Evolutionary conservation across 2,329 filamentous ascomycete species (phyloP).

Genomic region (Pezicula radicicola): DNA sequence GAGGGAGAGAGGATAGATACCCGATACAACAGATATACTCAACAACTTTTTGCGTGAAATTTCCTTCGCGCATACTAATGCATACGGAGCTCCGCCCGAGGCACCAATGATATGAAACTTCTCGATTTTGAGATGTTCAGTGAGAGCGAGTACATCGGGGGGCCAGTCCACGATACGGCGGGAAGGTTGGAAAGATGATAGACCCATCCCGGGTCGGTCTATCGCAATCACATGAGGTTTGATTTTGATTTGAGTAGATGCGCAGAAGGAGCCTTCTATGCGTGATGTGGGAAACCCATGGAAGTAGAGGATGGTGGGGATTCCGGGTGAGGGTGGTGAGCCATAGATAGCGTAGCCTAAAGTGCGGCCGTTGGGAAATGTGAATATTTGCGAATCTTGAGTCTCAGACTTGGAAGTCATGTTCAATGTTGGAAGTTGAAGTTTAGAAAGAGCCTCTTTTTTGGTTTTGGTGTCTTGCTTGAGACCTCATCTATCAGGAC

Average conservation of each 20-base stretch:
- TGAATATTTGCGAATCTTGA: slow-evolving; percentile 18
- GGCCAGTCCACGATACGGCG: slow-evolving; percentile 33
- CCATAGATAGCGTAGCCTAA: slow-evolving; percentile 41
- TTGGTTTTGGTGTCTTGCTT: too few species aligned
- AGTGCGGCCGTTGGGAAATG: slow-evolving; percentile 35
- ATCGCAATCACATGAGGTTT: slow-evolving; percentile 33
- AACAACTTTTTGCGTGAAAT: slow-evolving; percentile 21
- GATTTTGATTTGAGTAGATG: slow-evolving; percentile 24
- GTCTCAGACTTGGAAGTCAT: background rate
- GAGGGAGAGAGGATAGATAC: slow-evolving; percentile 7
- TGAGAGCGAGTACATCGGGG: slow-evolving; percentile 38
- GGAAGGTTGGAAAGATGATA: slow-evolving; percentile 32
- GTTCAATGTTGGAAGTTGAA: background rate
- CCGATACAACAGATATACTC: slow-evolving; percentile 3
- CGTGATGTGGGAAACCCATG: slow-evolving; percentile 41
- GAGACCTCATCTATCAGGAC: too few species aligned
- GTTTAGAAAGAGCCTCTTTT: too few species aligned
- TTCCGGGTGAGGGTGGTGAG: slow-evolving; percentile 11
- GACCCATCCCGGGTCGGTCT: slow-evolving; percentile 40
- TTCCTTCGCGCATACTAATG: slow-evolving; percentile 39
- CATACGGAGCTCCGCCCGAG: slow-evolving; percentile 44
- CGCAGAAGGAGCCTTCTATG: slow-evolving; percentile 30
- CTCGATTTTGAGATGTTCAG: slow-evolving; percentile 35
- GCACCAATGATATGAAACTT: slow-evolving; percentile 40
- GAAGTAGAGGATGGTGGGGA: slow-evolving; percentile 33